Conservation (phyloP, 2,329 filamentous ascomycete genomes). For the Colletotrichum liriopes region DNA sequence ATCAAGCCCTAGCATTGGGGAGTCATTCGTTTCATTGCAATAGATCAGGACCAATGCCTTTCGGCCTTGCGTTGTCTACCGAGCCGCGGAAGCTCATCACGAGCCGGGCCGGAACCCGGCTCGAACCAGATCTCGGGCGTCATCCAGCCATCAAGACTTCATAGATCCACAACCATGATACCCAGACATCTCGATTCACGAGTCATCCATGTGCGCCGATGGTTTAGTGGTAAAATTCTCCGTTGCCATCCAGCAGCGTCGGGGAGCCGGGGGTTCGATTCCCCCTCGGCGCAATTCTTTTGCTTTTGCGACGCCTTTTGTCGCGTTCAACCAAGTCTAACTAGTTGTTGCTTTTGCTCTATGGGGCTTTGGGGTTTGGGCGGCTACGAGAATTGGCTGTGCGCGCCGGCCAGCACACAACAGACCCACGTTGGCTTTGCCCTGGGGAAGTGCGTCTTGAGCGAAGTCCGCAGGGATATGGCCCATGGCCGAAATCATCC, state of each 20-base stretch:
- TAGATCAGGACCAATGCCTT: no score
- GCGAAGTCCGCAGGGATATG: not conserved
- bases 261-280: constrained; percentile 42
- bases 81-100: not conserved
- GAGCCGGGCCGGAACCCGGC: not conserved
- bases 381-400: not conserved
- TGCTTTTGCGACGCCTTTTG: not conserved
- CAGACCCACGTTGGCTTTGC: not conserved
- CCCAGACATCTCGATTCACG: not conserved
- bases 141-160: fast-evolving
- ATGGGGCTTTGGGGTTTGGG: not conserved
- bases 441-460: not conserved
- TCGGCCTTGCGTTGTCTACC: not conserved
- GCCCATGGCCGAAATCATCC: no score
- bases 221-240: constrained; percentile 43
- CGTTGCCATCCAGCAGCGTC: constrained; percentile 40
- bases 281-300: constrained; percentile 37
- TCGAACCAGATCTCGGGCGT: no score
- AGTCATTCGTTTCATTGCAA: not conserved
- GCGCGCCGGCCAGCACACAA: not conserved
- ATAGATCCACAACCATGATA: fast-evolving
- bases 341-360: no score
- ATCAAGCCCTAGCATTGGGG: fast-evolving
- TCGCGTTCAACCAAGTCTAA: not conserved
- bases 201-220: constrained; percentile 20